Evolutionary conservation across 768 basidiomycete species (phyloP), one percentile per base, ranked within the genome.

Genomic region (Pholiota molesta): DNA sequence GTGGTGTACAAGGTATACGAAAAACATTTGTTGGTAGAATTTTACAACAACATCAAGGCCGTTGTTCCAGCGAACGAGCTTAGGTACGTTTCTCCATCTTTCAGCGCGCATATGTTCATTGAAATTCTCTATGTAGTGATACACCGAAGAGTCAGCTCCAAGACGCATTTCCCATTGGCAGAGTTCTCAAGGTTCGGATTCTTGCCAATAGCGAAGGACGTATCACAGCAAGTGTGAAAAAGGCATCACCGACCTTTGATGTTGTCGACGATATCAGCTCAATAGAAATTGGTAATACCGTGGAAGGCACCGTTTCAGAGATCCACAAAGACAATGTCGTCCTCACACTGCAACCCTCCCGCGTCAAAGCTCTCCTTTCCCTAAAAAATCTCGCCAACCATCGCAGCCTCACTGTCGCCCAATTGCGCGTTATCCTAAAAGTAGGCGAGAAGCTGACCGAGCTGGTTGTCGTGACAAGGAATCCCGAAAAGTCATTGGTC

Each of bases 1-100:
- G 91, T 94, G 2, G 82, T 99, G 52, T 90, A 88, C 79, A 92
- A 89, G 72, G 79, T 92, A n/a, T 78, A 86, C 35, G 91, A 93
- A 16, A 95, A 90, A 70, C 81, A 87, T 62, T 77, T 96, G 51
- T 77, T 94, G 65, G 87, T 98, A 29, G 95, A 97, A 70, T 92
- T 97, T 67, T 99, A 90, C 72, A 96, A 95, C 64, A 91, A 91
- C 57, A 66, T 96, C 60, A 90, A 92, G 68, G 97, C 92, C 1
- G 78, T 89, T 44, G 83, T 99, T 2, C 92, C 95, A 3, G 74
- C 82, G 9, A 86, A 83, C 55, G 97, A 99, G 79, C 86, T 90
- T 11, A 92, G 90, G 94, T 95, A 74, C 45, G 81, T 65, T 29
- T 42, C 31, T 14, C 45, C 4, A 52, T 40, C 8, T 13, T 40